Percentiles rank a stretch among this genome's conserved stretches.
Conservation (phyloP, 805 yeast genomes). For the Priceomyces castillae region DNA sequence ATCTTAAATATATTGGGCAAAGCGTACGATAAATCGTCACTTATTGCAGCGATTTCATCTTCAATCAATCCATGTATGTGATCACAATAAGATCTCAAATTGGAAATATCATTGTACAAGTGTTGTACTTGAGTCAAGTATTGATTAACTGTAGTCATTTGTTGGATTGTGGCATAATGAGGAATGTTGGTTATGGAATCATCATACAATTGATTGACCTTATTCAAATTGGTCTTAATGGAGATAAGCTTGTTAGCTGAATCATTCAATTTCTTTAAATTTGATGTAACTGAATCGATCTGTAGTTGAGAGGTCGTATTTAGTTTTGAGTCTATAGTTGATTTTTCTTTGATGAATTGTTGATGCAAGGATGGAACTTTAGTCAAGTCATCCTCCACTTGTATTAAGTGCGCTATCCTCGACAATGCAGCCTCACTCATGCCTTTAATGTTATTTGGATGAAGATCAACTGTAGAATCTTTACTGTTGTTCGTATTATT, state of each 20-base stretch:
- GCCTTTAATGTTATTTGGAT: neutral
- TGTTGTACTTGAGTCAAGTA: conserved; percentile 67
- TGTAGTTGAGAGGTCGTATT: conserved; percentile 66
- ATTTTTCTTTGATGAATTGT: conserved; percentile 65
- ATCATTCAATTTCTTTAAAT: conserved; percentile 50
- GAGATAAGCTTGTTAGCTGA: conserved; percentile 32
- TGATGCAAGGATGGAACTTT: conserved; percentile 51
- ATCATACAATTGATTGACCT: conserved; percentile 50
- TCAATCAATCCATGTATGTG: conserved; percentile 54
- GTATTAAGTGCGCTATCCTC: conserved; percentile 37
- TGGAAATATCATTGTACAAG: conserved; percentile 60
- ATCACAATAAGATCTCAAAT: conserved; percentile 50
- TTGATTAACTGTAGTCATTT: conserved; percentile 65
- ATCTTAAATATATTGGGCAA: conserved; percentile 59
- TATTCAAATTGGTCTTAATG: conserved; percentile 39
- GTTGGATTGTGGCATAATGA: conserved; percentile 66
- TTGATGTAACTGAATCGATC: conserved; percentile 52
- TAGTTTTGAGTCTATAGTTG: conserved; percentile 71
- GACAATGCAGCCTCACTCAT: conserved; percentile 44
- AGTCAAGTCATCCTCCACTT: conserved; percentile 52
- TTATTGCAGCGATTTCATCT: conserved; percentile 32
- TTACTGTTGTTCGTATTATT: too few species aligned
- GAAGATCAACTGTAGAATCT: too few species aligned
- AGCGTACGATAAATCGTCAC: conserved; percentile 33
- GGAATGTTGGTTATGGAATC: conserved; percentile 59